A percentile compares a stretch with the other conserved stretches of the same genome.
Conservation (phyloP, 1,139 yeast species). For the Nakaseomyces bracarensis region DNA sequence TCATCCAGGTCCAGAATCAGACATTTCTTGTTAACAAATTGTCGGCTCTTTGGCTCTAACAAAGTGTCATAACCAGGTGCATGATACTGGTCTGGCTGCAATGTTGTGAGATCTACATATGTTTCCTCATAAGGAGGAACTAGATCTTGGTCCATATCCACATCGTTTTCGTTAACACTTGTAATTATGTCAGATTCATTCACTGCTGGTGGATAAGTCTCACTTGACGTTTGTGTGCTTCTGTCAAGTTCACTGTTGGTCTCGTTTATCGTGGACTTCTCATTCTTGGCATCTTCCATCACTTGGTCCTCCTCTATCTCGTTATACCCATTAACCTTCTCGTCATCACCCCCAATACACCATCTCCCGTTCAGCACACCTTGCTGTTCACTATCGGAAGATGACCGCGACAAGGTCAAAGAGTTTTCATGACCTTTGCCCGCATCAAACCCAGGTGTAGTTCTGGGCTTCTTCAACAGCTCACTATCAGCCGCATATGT, state of each 20-base stretch:
- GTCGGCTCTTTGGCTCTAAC: conserved; percentile 40
- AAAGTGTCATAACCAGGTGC: conserved; percentile 59
- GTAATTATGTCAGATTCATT: not conserved
- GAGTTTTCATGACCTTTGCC: not conserved
- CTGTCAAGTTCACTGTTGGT: conserved; percentile 2
- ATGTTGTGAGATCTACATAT: conserved; percentile 46
- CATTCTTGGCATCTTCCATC: not conserved
- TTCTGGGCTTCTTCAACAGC: not conserved
- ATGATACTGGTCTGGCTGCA: conserved; percentile 63
- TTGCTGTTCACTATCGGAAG: not conserved
- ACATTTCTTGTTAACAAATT: conserved; percentile 59
- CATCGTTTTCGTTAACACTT: conserved; percentile 6
- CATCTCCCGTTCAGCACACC: conserved; percentile 1
- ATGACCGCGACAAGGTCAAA: conserved; percentile 7
- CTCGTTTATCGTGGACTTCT: not conserved
- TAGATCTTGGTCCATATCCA: conserved; percentile 19
- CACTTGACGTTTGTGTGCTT: not conserved
- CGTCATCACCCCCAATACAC: conserved; percentile 7
- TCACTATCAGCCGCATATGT: not conserved
- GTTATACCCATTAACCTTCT: not conserved
- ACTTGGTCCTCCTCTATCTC: not conserved
- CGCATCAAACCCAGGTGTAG: not conserved
- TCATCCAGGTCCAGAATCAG: conserved; percentile 89
- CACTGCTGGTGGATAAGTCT: not conserved
- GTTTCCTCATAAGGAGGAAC: conserved; percentile 13